Conservation (phyloP, 306 rosid species). For the Ormosia semicastrata region DNA sequence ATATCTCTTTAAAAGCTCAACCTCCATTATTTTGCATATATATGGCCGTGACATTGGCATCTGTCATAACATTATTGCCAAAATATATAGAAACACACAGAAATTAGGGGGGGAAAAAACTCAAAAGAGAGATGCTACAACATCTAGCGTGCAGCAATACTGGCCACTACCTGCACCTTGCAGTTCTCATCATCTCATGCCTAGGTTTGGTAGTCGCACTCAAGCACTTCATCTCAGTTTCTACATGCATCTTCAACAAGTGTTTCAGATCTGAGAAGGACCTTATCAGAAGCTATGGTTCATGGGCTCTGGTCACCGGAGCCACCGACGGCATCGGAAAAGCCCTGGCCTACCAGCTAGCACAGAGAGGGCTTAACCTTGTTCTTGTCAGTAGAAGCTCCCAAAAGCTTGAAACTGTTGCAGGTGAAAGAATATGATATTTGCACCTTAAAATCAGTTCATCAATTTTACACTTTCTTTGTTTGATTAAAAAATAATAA, state of each 20-base stretch:
- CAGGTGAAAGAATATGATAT: slow-evolving; percentile 19
- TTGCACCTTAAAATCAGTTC: background rate
- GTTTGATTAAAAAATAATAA: too few relatives aligned
- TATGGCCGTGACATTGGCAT: background rate
- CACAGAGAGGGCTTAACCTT: slow-evolving; percentile 45
- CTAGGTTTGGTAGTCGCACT: slow-evolving; percentile 25
- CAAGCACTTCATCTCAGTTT: background rate
- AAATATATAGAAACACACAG: background rate
- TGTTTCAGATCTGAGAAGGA: slow-evolving; percentile 30
- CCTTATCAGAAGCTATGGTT: slow-evolving; percentile 31
- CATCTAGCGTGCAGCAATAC: background rate
- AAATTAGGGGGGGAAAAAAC: background rate
- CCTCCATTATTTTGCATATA: too few relatives aligned
- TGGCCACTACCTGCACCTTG: background rate
- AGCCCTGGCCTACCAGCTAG: slow-evolving; percentile 36
- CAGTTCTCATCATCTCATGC: slow-evolving; percentile 6
- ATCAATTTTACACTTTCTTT: too few relatives aligned
- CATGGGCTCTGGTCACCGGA: slow-evolving; percentile 52
- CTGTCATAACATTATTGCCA: background rate
- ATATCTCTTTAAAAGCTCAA: background rate
- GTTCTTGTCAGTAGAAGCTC: slow-evolving; percentile 59
- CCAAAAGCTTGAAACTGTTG: slow-evolving; percentile 51
- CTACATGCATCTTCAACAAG: slow-evolving; percentile 15
- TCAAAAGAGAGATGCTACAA: background rate
- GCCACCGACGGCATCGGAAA: slow-evolving; percentile 51